A percentile compares a stretch with the other conserved stretches of the same genome.
Conservation (phyloP, 2,329 filamentous ascomycete genomes). For the Colletotrichum agaves region DNA sequence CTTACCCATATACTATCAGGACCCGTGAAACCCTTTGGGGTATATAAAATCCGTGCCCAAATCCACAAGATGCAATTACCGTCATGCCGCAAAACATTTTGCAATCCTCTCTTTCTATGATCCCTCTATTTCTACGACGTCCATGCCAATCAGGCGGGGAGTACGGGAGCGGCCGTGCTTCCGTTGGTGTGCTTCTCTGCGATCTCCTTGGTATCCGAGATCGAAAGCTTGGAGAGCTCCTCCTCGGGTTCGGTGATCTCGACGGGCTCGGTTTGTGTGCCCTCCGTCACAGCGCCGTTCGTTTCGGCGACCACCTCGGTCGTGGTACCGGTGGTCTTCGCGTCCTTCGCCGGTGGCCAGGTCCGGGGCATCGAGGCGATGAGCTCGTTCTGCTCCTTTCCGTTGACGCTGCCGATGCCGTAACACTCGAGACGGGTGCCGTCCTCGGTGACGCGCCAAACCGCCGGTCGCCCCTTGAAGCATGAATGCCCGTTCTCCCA, state of each 20-base stretch:
- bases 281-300: slow-evolving; percentile 39
- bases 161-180: background rate
- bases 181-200: slow-evolving; percentile 27
- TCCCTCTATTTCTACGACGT: background rate
- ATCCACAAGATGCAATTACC: background rate
- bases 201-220: slow-evolving; percentile 39
- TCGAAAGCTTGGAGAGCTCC: slow-evolving; percentile 46
- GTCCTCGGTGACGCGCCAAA: slow-evolving; percentile 64
- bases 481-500: slow-evolving; percentile 64
- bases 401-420: slow-evolving; percentile 60
- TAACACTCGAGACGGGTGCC: slow-evolving; percentile 62
- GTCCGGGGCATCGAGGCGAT: slow-evolving; percentile 63
- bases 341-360: slow-evolving; percentile 45
- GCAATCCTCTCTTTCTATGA: slow-evolving; percentile 5
- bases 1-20: background rate
- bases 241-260: slow-evolving; percentile 44
- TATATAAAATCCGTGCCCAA: slow-evolving; percentile 21
- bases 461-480: slow-evolving; percentile 67
- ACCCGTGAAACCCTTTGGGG: slow-evolving; percentile 21
- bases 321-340: slow-evolving; percentile 28
- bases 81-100: background rate
- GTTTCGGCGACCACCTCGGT: slow-evolving; percentile 14
- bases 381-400: slow-evolving; percentile 56
- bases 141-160: background rate
- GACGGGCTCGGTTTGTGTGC: slow-evolving; percentile 44